These are phyloP conservation scores for Rhinocladiella similis DNA, from an alignment of 2,329 filamentous ascomycete genomes.

Conservation along the genomic window DNA sequence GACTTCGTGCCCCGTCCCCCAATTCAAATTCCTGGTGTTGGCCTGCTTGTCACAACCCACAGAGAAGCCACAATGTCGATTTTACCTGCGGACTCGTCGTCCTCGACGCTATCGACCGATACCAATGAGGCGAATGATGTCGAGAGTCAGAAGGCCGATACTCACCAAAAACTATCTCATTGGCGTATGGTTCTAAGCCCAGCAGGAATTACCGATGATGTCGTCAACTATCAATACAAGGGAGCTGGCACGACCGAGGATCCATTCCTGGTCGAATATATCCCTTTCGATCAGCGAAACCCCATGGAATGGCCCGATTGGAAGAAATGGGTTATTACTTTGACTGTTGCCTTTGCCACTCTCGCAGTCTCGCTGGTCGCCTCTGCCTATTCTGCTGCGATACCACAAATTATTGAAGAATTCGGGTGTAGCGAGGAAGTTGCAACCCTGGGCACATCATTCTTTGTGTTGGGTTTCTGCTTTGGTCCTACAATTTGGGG, in stretches of 20 bases:
- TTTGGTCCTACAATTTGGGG: conserved; percentile 59
- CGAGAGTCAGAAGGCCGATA: conserved; percentile 13
- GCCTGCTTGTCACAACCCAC: too few species aligned
- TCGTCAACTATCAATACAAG: conserved; percentile 37
- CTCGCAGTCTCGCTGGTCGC: conserved; percentile 59
- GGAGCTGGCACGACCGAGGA: conserved; percentile 73
- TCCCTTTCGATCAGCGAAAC: conserved; percentile 48
- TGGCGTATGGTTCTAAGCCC: conserved; percentile 26
- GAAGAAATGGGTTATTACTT: conserved; percentile 69
- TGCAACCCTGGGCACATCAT: conserved; percentile 49
- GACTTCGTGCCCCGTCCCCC: neutral
- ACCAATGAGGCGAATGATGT: neutral
- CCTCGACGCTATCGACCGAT: conserved; percentile 6
- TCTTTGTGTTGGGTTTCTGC: conserved; percentile 56
- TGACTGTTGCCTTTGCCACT: conserved; percentile 65
- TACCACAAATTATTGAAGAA: conserved; percentile 50
- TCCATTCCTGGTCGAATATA: conserved; percentile 59
- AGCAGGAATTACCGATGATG: conserved; percentile 26
- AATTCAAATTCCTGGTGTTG: neutral
- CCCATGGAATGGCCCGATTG: conserved; percentile 69
- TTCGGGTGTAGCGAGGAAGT: conserved; percentile 51
- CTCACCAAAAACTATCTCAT: conserved; percentile 16
- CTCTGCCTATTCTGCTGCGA: conserved; percentile 60
- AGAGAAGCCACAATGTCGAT: conserved; percentile 1
- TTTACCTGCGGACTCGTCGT: conserved; percentile 12